Percentiles rank a stretch among this genome's conserved stretches.
phyloP scores from a whole-genome alignment of 2,329 filamentous ascomycete species.

The Aspergillus unguis region DNA sequence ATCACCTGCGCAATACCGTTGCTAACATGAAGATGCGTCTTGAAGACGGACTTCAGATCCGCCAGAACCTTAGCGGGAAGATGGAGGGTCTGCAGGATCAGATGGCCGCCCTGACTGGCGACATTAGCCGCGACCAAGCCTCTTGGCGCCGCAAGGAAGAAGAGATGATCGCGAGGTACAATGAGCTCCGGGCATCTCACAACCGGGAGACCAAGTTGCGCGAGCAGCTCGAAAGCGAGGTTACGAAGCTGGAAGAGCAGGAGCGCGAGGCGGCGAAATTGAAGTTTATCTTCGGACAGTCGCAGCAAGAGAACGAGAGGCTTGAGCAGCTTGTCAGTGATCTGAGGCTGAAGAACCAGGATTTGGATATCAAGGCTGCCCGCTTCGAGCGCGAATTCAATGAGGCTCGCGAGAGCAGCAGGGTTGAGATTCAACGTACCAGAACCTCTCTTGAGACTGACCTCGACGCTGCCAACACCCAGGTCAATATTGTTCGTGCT shows the following conservation, averaged over 20 bases:
- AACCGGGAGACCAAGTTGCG: conserved; percentile 67
- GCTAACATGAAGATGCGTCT: conserved; percentile 72
- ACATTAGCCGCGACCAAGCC: conserved; percentile 79
- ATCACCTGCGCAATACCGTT: conserved; percentile 70
- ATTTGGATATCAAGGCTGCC: conserved; percentile 65
- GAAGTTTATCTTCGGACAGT: conserved; percentile 71
- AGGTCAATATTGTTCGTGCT: conserved; percentile 77
- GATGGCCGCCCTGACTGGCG: conserved; percentile 72
- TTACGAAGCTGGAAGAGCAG: conserved; percentile 61
- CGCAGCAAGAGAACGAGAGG: conserved; percentile 58
- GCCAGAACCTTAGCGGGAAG: conserved; percentile 79
- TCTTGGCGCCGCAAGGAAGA: conserved; percentile 68
- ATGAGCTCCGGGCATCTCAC: conserved; percentile 54
- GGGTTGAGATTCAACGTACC: conserved; percentile 75
- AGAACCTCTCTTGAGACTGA: conserved; percentile 76
- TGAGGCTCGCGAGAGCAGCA: conserved; percentile 75
- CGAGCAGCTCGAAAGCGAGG: conserved; percentile 58
- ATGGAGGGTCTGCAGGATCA: conserved; percentile 83
- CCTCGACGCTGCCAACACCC: conserved; percentile 76
- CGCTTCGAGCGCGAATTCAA: conserved; percentile 78
- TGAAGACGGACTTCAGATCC: conserved; percentile 78
- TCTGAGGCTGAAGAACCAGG: conserved; percentile 57
- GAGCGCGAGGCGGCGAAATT: conserved; percentile 75
- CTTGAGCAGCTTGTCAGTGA: conserved; percentile 56
- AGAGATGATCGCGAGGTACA: conserved; percentile 53